Evolutionary conservation across 106 monocot genomes (phyloP).

Genomic region (Agapanthus africanus): DNA sequence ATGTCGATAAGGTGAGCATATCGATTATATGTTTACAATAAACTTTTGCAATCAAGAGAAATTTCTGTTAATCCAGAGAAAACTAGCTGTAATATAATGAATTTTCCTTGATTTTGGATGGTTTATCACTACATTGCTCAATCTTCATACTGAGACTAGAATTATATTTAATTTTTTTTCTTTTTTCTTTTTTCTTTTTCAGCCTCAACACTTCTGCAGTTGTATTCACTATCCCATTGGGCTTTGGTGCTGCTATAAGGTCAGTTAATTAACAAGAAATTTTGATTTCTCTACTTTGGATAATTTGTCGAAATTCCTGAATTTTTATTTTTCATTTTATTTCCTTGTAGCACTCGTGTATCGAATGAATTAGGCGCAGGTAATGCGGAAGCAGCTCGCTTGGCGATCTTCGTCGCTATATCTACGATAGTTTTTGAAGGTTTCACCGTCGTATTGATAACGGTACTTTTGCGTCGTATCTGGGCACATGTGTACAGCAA

Average conservation of each 20-base stretch:
- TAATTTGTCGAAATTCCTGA: background rate
- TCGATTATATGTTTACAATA: background rate
- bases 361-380: constrained; percentile 43
- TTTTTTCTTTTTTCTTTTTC: background rate
- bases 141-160: background rate
- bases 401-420: constrained; percentile 13
- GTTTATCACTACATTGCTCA: background rate
- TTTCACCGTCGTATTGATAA: background rate
- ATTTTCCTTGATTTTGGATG: background rate
- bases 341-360: constrained; percentile 19
- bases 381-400: constrained; percentile 13
- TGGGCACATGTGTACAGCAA: constrained; percentile 37
- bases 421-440: constrained; percentile 9
- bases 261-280: background rate
- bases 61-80: too few species aligned
- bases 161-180: background rate
- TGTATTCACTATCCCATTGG: constrained; percentile 14
- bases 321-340: background rate
- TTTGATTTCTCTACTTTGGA: background rate
- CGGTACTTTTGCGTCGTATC: constrained; percentile 11
- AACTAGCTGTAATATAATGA: too few species aligned
- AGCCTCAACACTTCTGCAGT: constrained; percentile 30
- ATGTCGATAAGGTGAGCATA: constrained; percentile 19
- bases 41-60: too few species aligned
- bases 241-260: constrained; percentile 18